Evolutionary conservation across 2,329 filamentous ascomycete genomes (phyloP).

Genomic region (Fusarium foetens): DNA sequence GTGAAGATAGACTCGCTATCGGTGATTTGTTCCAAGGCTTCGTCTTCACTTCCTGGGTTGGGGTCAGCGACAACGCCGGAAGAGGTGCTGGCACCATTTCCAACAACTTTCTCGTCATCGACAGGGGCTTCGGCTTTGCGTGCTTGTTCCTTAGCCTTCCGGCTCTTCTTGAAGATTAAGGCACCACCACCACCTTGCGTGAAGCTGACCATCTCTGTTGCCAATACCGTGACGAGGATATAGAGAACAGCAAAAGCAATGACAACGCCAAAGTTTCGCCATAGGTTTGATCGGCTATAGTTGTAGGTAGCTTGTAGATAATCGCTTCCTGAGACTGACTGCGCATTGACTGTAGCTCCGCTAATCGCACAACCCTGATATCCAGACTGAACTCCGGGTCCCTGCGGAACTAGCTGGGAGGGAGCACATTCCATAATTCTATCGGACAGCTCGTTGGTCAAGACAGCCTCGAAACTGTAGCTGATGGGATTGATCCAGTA

Average conservation of each 20-base stretch:
- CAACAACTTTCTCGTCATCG: slow-evolving; percentile 45
- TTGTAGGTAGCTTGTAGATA: slow-evolving; percentile 64
- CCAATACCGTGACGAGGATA: slow-evolving; percentile 34
- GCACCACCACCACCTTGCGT: slow-evolving; percentile 72
- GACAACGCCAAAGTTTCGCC: slow-evolving; percentile 39
- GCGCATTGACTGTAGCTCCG: slow-evolving; percentile 54
- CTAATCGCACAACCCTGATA: slow-evolving; percentile 66
- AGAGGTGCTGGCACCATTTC: not conserved
- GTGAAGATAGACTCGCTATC: slow-evolving; percentile 66
- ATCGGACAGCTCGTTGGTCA: slow-evolving; percentile 64
- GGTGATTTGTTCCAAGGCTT: slow-evolving; percentile 41
- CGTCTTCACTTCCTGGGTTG: slow-evolving; percentile 6
- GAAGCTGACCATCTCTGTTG: slow-evolving; percentile 33
- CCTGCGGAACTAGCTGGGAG: slow-evolving; percentile 58
- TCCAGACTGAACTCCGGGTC: slow-evolving; percentile 51
- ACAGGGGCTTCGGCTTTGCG: slow-evolving; percentile 27
- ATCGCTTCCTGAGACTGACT: slow-evolving; percentile 60
- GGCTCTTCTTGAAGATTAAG: slow-evolving; percentile 76
- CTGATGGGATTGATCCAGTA: slow-evolving; percentile 71
- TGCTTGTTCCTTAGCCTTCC: slow-evolving; percentile 60
- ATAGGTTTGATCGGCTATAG: slow-evolving; percentile 48
- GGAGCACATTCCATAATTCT: slow-evolving; percentile 61
- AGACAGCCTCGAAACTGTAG: slow-evolving; percentile 72
- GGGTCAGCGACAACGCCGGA: slow-evolving; percentile 17
- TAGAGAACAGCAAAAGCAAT: slow-evolving; percentile 33